Conservation (phyloP, 345 rosid species). For the Theobroma cacao region DNA sequence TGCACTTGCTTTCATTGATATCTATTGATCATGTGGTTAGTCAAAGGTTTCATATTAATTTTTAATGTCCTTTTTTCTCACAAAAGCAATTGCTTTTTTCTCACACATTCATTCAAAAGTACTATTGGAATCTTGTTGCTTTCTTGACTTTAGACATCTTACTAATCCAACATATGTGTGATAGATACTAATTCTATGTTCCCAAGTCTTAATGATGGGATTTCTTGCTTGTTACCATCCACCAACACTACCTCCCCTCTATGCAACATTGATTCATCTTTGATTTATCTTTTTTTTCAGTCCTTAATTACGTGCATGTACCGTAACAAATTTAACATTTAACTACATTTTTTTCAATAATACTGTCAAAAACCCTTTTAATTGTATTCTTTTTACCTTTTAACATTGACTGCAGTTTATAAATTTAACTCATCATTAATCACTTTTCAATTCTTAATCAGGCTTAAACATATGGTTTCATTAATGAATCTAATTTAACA, state of each 20-base stretch:
- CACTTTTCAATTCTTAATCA: not conserved
- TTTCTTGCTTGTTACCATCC: not conserved
- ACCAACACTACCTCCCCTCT: not conserved
- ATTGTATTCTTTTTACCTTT: no score
- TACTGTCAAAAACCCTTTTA: no score
- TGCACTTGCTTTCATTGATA: not conserved
- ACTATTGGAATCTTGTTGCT: constrained; percentile 19
- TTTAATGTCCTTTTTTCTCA: not conserved
- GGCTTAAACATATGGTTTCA: not conserved
- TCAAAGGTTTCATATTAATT: constrained; percentile 4
- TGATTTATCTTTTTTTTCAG: not conserved
- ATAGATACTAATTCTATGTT: constrained; percentile 5
- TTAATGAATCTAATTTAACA: not conserved
- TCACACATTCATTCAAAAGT: constrained; percentile 23
- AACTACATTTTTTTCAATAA: no score
- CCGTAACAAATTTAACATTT: no score
- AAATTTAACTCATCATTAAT: constrained; percentile 6
- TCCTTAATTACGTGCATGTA: not conserved
- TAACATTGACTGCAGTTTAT: no score
- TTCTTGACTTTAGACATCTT: constrained; percentile 23
- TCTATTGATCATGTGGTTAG: not conserved
- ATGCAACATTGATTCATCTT: not conserved
- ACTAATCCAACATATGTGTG: not conserved
- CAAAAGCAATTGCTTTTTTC: constrained; percentile 7
- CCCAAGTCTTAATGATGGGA: constrained; percentile 13